Conservation (phyloP, 2,329 filamentous ascomycete species). For the Neonectria magnoliae region DNA sequence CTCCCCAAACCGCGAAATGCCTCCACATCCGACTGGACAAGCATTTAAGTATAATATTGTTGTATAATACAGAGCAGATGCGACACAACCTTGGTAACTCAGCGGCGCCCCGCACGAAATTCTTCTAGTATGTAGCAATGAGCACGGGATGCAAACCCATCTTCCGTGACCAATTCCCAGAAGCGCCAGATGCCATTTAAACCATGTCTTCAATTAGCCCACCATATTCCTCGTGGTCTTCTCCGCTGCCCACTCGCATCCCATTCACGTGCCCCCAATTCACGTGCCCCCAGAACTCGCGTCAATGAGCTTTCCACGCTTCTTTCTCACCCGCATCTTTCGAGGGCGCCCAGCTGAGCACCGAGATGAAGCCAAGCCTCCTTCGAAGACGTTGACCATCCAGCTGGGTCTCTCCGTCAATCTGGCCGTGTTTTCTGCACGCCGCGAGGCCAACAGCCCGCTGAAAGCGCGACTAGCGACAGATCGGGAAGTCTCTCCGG, state of each 20-base stretch:
- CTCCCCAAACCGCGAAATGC: neutral
- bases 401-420: constrained; percentile 12
- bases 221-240: constrained; percentile 9
- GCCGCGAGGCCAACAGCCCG: neutral
- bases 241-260: constrained; percentile 1
- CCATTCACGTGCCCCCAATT: constrained; percentile 10
- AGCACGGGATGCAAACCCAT: constrained; percentile 6
- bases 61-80: constrained; percentile 24
- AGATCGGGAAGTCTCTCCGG: constrained; percentile 17
- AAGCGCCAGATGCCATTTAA: constrained; percentile 17
- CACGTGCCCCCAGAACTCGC: neutral
- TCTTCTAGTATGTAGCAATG: neutral
- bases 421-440: constrained; percentile 3
- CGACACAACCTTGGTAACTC: constrained; percentile 10
- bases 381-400: constrained; percentile 1
- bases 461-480: constrained; percentile 1
- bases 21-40: too few relatives aligned
- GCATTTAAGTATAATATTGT: constrained; percentile 12
- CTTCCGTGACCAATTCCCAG: constrained; percentile 17
- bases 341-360: neutral
- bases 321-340: neutral
- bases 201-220: constrained; percentile 17
- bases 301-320: neutral
- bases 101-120: constrained; percentile 11
- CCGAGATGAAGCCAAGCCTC: neutral